These are phyloP conservation scores for Apiospora kogelbergensis DNA, from an alignment of 2,329 filamentous ascomycete species.

Conservation along the genomic window DNA sequence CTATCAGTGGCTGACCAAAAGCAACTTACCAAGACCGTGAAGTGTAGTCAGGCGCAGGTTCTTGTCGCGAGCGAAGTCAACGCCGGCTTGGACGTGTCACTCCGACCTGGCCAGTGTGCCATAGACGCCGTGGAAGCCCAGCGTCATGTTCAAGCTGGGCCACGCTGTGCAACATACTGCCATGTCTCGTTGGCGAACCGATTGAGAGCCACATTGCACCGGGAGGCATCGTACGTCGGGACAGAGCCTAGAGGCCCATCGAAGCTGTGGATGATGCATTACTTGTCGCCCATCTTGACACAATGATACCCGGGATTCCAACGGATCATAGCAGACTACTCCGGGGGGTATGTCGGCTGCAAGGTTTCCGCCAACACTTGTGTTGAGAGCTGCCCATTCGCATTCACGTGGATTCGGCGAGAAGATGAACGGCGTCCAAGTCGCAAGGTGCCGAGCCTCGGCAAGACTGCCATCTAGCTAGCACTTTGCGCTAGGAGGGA, in stretches of 20 bases:
- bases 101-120: constrained; percentile 29
- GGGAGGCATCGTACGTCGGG: constrained; percentile 35
- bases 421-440: background rate
- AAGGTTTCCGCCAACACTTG: constrained; percentile 36
- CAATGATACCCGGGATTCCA: background rate
- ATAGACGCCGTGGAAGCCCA: constrained; percentile 41
- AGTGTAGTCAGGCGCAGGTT: constrained; percentile 47
- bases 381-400: constrained; percentile 32
- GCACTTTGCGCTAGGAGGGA: background rate
- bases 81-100: constrained; percentile 31
- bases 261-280: constrained; percentile 18
- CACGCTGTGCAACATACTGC: constrained; percentile 30
- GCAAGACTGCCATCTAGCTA: background rate
- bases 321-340: constrained; percentile 33
- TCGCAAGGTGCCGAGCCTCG: background rate
- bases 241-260: constrained; percentile 36
- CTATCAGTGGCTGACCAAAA: background rate
- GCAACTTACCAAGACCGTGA: constrained; percentile 24
- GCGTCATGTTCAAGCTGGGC: constrained; percentile 28
- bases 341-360: constrained; percentile 30
- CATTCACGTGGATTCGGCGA: background rate
- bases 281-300: background rate
- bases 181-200: constrained; percentile 36
- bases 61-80: constrained; percentile 42
- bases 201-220: constrained; percentile 31